Conservation (phyloP, 331 rosid species). For the Malus hybrid region DNA sequence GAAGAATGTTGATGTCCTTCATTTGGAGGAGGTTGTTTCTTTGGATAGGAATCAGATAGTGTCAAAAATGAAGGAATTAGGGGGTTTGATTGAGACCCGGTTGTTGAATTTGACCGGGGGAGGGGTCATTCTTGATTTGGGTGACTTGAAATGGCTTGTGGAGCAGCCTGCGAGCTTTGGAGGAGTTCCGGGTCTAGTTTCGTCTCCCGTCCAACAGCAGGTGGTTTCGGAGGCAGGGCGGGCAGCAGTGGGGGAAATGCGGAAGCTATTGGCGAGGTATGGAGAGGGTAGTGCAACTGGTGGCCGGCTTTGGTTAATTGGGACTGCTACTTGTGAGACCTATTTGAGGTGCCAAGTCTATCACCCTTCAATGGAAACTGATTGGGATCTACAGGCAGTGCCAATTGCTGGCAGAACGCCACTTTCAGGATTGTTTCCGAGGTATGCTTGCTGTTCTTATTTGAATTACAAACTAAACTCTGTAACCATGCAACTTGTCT, state of each 20-base stretch:
- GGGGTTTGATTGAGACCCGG: slow-evolving; percentile 52
- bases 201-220: slow-evolving; percentile 39
- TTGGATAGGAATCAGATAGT: slow-evolving; percentile 43
- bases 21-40: slow-evolving; percentile 66
- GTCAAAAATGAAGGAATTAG: slow-evolving; percentile 48
- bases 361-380: slow-evolving; percentile 94
- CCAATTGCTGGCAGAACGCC: slow-evolving; percentile 62
- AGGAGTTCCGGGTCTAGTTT: slow-evolving; percentile 23
- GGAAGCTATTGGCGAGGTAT: slow-evolving; percentile 45
- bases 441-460: slow-evolving; percentile 34
- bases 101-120: slow-evolving; percentile 31
- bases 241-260: slow-evolving; percentile 67
- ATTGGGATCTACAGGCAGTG: slow-evolving; percentile 96
- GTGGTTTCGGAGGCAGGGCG: slow-evolving; percentile 65
- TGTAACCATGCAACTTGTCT: not conserved
- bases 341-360: slow-evolving; percentile 97
- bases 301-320: slow-evolving; percentile 69
- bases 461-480: not conserved
- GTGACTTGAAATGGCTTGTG: slow-evolving; percentile 90
- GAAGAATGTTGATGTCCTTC: slow-evolving; percentile 41
- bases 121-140: slow-evolving; percentile 63
- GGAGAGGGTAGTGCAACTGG: slow-evolving; percentile 37
- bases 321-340: slow-evolving; percentile 98
- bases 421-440: slow-evolving; percentile 56
- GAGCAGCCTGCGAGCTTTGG: slow-evolving; percentile 60